These are phyloP conservation scores for Biscogniauxia sp. DNA, from an alignment of 2,329 filamentous ascomycete genomes.

Conservation along the genomic window DNA sequence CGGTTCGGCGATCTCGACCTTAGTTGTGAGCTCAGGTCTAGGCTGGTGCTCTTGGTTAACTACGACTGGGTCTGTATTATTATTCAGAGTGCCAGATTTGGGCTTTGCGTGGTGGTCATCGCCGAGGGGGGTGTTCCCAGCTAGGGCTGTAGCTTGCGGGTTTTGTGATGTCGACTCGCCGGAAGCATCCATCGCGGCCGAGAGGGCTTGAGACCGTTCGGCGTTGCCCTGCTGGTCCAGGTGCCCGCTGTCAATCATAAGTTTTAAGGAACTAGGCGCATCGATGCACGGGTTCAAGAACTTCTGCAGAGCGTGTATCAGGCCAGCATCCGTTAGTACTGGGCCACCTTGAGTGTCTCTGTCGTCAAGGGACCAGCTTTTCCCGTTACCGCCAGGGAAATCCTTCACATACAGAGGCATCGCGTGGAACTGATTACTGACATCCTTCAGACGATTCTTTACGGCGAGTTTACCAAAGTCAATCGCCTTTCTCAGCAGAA, in stretches of 20 bases:
- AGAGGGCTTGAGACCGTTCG: slow-evolving; percentile 35
- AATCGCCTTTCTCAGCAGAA: slow-evolving; percentile 63
- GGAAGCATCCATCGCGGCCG: slow-evolving; percentile 18
- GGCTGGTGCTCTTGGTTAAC: slow-evolving; percentile 8
- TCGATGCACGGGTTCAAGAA: slow-evolving; percentile 46
- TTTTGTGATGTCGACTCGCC: slow-evolving; percentile 13
- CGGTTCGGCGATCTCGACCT: slow-evolving; percentile 45
- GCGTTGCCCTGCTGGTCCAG: slow-evolving; percentile 38
- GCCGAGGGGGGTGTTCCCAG: slow-evolving; percentile 29
- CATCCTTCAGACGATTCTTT: slow-evolving; percentile 59
- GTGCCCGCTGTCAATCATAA: slow-evolving; percentile 46
- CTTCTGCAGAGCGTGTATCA: slow-evolving; percentile 53
- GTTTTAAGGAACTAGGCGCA: slow-evolving; percentile 43
- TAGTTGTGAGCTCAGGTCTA: slow-evolving; percentile 34
- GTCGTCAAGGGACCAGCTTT: slow-evolving; percentile 66
- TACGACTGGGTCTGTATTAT: slow-evolving; percentile 5
- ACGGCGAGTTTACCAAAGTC: slow-evolving; percentile 59
- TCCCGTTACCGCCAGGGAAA: slow-evolving; percentile 61
- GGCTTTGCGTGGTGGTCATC: slow-evolving; percentile 25
- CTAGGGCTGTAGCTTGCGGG: slow-evolving; percentile 19
- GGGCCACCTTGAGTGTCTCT: slow-evolving; percentile 44
- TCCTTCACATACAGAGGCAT: slow-evolving; percentile 69
- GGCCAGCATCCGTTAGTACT: slow-evolving; percentile 47
- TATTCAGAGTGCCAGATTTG: slow-evolving; percentile 21
- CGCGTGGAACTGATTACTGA: slow-evolving; percentile 70